Conservation (phyloP, 2,329 filamentous ascomycete species). For the Aaosphaeria arxii region DNA sequence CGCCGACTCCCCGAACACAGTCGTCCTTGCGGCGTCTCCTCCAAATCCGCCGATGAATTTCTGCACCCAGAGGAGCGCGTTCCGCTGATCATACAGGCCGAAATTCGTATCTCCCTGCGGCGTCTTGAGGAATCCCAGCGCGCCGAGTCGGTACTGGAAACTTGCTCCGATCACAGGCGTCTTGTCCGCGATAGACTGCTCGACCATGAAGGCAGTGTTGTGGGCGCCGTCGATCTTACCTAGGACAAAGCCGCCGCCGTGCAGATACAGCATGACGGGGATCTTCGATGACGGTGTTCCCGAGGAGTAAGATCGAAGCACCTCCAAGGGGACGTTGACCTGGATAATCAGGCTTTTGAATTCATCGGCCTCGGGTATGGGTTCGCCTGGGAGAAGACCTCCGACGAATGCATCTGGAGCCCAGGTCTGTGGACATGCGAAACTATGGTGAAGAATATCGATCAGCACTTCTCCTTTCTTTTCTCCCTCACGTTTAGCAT, state of each 20-base stretch:
- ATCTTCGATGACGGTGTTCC: slow-evolving; percentile 16
- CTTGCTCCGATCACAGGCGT: slow-evolving; percentile 13
- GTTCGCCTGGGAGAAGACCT: slow-evolving; percentile 12
- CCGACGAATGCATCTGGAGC: slow-evolving; percentile 5
- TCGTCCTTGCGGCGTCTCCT: slow-evolving; percentile 28
- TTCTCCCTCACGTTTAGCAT: too few species aligned
- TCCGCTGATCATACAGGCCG: slow-evolving; percentile 26
- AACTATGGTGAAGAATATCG: slow-evolving; percentile 2
- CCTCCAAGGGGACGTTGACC: slow-evolving; percentile 17
- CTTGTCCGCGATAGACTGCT: slow-evolving; percentile 16
- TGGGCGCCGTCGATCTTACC: slow-evolving; percentile 29
- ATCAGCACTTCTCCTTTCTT: not conserved
- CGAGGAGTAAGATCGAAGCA: slow-evolving; percentile 3
- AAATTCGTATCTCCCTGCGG: slow-evolving; percentile 34
- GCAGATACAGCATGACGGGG: slow-evolving; percentile 52
- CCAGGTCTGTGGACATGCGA: slow-evolving; percentile 16
- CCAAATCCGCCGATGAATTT: slow-evolving; percentile 34
- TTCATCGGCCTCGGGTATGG: slow-evolving; percentile 7
- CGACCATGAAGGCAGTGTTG: slow-evolving; percentile 18
- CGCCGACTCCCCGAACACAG: slow-evolving; percentile 45
- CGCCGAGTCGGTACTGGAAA: slow-evolving; percentile 26
- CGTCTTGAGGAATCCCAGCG: slow-evolving; percentile 38
- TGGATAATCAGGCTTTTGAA: slow-evolving; percentile 17
- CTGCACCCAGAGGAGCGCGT: slow-evolving; percentile 36
- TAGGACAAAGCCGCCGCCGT: slow-evolving; percentile 50